A percentile compares a stretch with the other conserved stretches of the same genome.
phyloP scores from a whole-genome alignment of 495 filamentous ascomycete genomes.

The Lasiosphaeriaceae sp. region DNA sequence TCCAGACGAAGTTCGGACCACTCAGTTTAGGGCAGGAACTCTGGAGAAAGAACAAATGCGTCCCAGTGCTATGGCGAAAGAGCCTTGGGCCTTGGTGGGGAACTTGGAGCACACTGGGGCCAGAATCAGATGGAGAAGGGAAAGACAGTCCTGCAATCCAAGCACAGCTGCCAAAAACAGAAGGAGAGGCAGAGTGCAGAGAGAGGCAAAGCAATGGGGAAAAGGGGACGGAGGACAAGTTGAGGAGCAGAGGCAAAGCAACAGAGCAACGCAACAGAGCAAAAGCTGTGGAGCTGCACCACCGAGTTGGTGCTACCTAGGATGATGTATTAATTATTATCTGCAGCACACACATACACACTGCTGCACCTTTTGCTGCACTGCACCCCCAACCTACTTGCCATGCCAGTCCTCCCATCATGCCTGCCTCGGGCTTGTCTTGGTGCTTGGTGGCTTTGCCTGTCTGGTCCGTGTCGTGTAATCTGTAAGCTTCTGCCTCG shows the following conservation, averaged over 20 bases:
- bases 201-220: not conserved
- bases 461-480: too few relatives aligned
- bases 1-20: not conserved
- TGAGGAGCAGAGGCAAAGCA: not conserved
- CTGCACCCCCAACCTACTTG: conserved; percentile 14
- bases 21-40: not conserved
- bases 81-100: not conserved
- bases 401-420: too few relatives aligned
- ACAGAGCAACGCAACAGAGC: too few relatives aligned
- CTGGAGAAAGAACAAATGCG: not conserved
- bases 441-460: conserved; percentile 4
- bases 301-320: conserved; percentile 3
- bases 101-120: too few relatives aligned
- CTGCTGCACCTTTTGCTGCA: conserved; percentile 6
- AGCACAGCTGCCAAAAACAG: too few relatives aligned
- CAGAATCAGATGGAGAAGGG: too few relatives aligned
- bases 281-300: conserved; percentile 3
- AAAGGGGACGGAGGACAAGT: not conserved
- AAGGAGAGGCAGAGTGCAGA: too few relatives aligned
- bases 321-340: conserved; percentile 11
- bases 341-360: conserved; percentile 7
- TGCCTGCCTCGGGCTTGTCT: conserved; percentile 5
- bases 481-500: not conserved
- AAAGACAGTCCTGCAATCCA: too few relatives aligned
- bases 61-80: not conserved